A percentile compares a stretch with the other conserved stretches of the same genome.
Conservation (phyloP, 2,329 filamentous ascomycete genomes). For the Stagonosporopsis cucurbitacearum region DNA sequence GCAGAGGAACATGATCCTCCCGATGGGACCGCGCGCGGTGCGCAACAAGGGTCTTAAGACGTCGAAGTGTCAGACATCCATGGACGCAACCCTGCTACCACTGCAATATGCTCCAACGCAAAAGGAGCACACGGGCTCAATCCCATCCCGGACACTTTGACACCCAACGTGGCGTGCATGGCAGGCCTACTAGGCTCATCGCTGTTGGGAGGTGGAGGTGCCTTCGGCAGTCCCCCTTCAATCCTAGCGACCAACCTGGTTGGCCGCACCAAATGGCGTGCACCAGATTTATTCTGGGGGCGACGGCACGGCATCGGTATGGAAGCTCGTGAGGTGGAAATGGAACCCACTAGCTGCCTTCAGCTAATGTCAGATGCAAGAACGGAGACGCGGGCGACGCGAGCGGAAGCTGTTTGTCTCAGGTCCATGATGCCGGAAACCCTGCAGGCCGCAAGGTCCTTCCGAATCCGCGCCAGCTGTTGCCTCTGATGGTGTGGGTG, state of each 20-base stretch:
- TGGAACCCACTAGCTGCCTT: constrained; percentile 2
- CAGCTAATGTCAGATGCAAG: neutral
- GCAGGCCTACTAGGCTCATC: constrained; percentile 10
- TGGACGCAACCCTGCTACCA: neutral
- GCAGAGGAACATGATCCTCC: constrained; percentile 13
- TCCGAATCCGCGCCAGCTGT: constrained; percentile 1
- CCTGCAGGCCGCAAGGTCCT: neutral
- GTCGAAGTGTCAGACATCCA: neutral
- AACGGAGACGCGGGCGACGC: constrained; percentile 9
- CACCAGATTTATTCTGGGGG: neutral
- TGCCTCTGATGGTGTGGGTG: neutral
- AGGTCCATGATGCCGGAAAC: neutral
- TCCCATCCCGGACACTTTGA: constrained; percentile 12
- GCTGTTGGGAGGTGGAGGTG: constrained; percentile 14
- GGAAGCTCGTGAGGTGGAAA: neutral
- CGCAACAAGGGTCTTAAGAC: constrained; percentile 12
- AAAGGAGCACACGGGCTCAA: constrained; percentile 4
- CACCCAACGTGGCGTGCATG: constrained; percentile 19
- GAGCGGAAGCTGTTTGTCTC: neutral
- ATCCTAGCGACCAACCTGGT: constrained; percentile 3
- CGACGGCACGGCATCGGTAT: neutral
- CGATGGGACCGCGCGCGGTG: constrained; percentile 7
- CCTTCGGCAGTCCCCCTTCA: neutral
- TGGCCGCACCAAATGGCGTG: neutral
- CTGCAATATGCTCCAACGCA: neutral